phyloP scores from a whole-genome alignment of 441 rosid species.

The Gossypium schwendimanii region DNA sequence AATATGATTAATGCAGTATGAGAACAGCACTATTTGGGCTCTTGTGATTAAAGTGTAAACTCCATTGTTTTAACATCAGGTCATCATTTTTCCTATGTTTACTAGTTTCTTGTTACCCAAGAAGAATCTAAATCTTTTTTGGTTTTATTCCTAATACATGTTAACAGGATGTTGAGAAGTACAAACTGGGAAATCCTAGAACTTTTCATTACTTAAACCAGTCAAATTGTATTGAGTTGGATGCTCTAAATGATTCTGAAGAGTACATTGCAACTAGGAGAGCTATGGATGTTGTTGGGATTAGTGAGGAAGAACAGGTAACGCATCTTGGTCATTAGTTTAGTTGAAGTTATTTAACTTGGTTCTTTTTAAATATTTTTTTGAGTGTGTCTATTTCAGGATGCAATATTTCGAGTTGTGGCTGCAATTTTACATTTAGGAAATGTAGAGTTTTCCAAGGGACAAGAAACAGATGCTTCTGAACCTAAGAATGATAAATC shows the following conservation, averaged over 20 bases:
- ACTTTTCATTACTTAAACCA: constrained; percentile 85
- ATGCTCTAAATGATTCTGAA: constrained; percentile 65
- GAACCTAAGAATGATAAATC: constrained; percentile 75
- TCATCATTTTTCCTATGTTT: background rate
- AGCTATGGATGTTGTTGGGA: constrained; percentile 91
- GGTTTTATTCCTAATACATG: background rate
- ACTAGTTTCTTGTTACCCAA: background rate
- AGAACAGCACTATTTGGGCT: background rate
- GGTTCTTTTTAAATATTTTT: constrained; percentile 6
- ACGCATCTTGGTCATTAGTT: background rate
- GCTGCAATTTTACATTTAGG: constrained; percentile 97
- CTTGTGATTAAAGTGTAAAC: background rate
- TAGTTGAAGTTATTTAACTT: background rate
- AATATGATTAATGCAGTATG: background rate
- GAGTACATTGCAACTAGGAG: constrained; percentile 68
- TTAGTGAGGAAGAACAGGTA: constrained; percentile 77
- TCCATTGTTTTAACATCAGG: background rate
- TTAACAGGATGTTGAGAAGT: constrained; percentile 66
- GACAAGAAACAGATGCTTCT: constrained; percentile 69
- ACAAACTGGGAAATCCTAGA: constrained; percentile 68
- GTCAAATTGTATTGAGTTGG: constrained; percentile 70
- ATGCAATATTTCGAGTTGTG: constrained; percentile 81
- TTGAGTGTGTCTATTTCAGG: constrained; percentile 38
- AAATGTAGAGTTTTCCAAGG: constrained; percentile 74
- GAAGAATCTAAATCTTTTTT: background rate